These are phyloP conservation scores for Quercus tomentella DNA, from an alignment of 331 rosid genomes.

Conservation along the genomic window DNA sequence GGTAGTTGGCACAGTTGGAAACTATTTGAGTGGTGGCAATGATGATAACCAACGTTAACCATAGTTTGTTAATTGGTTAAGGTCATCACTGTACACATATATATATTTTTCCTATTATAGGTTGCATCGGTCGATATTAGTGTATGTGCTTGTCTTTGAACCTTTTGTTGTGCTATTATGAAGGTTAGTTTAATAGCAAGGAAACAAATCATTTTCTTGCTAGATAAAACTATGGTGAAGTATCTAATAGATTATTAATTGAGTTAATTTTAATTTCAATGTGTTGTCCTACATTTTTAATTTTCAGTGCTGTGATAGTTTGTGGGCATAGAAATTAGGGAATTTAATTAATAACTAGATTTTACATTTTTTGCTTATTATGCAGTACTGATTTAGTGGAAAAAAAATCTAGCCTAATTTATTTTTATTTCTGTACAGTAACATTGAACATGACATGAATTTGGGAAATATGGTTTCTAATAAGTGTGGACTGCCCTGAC, in stretches of 20 bases:
- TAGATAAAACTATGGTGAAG: background rate
- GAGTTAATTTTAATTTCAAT: background rate
- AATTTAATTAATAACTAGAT: background rate
- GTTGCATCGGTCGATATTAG: background rate
- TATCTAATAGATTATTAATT: background rate
- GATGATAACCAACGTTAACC: no score
- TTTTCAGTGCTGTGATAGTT: background rate
- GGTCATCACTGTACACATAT: background rate
- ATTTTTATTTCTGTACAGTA: background rate
- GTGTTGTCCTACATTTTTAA: background rate
- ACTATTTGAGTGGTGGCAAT: background rate
- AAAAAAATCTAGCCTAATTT: background rate
- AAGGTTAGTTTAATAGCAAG: background rate
- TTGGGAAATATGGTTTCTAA: background rate
- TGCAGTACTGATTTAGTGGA: background rate
- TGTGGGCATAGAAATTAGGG: background rate
- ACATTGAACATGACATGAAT: background rate
- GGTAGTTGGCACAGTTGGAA: background rate
- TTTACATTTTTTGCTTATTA: background rate
- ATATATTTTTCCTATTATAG: background rate
- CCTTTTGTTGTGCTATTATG: background rate
- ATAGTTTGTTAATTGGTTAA: background rate
- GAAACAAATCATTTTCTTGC: background rate
- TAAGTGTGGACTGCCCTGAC: background rate
- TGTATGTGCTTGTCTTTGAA: background rate